Conservation (phyloP, 129 eudicot species). For the Escallonia herrerae region DNA sequence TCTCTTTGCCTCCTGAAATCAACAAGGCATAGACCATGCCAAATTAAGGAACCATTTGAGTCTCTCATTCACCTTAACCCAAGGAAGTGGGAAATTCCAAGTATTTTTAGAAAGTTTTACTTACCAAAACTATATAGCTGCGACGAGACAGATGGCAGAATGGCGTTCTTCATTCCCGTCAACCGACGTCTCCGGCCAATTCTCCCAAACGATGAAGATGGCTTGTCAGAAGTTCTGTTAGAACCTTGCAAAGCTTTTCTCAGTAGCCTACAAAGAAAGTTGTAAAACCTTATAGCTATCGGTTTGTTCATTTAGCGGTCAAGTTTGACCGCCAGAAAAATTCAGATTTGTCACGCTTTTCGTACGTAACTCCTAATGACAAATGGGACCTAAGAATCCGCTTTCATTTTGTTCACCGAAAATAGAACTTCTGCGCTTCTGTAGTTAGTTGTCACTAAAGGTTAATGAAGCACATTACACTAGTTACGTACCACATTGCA, state of each 20-base stretch:
- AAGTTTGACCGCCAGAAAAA: too few relatives aligned
- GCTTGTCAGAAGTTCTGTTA: background rate
- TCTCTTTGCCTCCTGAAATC: slow-evolving; percentile 28
- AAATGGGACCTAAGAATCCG: too few relatives aligned
- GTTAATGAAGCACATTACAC: too few relatives aligned
- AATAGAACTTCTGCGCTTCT: too few relatives aligned
- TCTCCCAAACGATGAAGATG: background rate
- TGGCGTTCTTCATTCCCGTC: slow-evolving; percentile 24
- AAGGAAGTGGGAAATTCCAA: background rate
- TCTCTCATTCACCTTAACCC: background rate
- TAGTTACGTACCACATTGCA: too few relatives aligned
- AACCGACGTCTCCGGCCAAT: background rate
- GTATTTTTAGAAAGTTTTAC: background rate
- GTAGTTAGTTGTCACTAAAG: too few relatives aligned
- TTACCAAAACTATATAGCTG: slow-evolving; percentile 27
- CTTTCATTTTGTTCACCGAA: too few relatives aligned
- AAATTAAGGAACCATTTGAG: background rate
- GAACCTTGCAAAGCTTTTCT: background rate
- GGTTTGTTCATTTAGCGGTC: too few relatives aligned
- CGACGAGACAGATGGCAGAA: slow-evolving; percentile 22
- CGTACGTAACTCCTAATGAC: too few relatives aligned
- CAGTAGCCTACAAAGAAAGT: background rate
- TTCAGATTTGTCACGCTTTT: too few relatives aligned
- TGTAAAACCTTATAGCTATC: background rate
- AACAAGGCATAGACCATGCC: background rate